These are phyloP conservation scores for Martiniozyma asiatica DNA, from an alignment of 1,139 yeast genomes.

Conservation along the genomic window DNA sequence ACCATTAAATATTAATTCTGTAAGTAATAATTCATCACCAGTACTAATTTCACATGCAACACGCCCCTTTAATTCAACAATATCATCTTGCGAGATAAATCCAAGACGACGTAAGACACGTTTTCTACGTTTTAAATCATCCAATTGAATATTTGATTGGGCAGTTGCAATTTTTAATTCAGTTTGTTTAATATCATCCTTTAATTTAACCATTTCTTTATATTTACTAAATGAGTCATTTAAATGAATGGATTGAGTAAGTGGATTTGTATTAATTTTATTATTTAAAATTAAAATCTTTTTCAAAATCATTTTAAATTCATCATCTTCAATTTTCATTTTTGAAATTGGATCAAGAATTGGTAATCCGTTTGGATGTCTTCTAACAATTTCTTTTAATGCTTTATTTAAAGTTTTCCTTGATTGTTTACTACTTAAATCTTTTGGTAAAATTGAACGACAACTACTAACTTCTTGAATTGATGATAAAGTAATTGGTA, in stretches of 20 bases:
- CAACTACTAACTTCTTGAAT: constrained; percentile 68
- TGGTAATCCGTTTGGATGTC: constrained; percentile 87
- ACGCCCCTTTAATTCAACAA: constrained; percentile 75
- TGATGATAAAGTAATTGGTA: constrained; percentile 75
- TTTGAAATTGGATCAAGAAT: constrained; percentile 78
- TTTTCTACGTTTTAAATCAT: constrained; percentile 85
- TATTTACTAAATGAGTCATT: constrained; percentile 53
- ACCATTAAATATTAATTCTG: constrained; percentile 92
- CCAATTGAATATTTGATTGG: constrained; percentile 84
- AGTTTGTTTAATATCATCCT: constrained; percentile 46
- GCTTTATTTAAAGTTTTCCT: constrained; percentile 68
- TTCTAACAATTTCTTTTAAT: constrained; percentile 62
- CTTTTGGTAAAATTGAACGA: constrained; percentile 73
- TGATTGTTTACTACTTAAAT: constrained; percentile 57
- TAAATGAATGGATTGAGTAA: constrained; percentile 54
- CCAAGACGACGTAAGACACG: constrained; percentile 76
- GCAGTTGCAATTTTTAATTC: constrained; percentile 67
- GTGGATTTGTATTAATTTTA: constrained; percentile 58
- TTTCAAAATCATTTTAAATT: constrained; percentile 55
- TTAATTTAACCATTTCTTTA: constrained; percentile 49
- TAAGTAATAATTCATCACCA: constrained; percentile 81
- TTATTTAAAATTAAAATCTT: constrained; percentile 77
- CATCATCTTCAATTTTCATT: constrained; percentile 75
- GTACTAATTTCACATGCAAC: constrained; percentile 75
- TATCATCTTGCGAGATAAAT: constrained; percentile 71